Conservation (phyloP, 1,284 basidiomycete species). For the Heterobasidion parviporum region DNA sequence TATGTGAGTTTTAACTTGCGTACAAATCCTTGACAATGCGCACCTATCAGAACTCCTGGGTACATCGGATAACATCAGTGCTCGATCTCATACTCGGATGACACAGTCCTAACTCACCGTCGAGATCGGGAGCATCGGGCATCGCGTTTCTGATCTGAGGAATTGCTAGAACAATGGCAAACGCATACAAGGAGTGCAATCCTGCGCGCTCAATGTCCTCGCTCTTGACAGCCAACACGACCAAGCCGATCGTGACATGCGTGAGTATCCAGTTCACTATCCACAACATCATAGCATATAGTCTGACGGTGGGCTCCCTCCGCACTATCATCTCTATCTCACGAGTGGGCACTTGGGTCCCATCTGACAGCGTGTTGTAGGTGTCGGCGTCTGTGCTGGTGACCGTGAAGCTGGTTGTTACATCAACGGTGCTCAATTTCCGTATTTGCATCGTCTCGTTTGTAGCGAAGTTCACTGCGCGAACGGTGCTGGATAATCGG, state of each 20-base stretch:
- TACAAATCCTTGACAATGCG: conserved; percentile 2
- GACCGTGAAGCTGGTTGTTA: conserved; percentile 41
- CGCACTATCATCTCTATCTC: conserved; percentile 37
- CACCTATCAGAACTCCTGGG: conserved; percentile 41
- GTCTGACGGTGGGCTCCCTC: conserved; percentile 35
- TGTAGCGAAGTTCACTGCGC: conserved; percentile 23
- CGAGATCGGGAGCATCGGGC: conserved; percentile 50
- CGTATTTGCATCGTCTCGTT: conserved; percentile 35
- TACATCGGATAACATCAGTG: neutral
- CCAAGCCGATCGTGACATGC: conserved; percentile 38
- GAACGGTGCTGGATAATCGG: conserved; percentile 38
- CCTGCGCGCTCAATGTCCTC: conserved; percentile 16
- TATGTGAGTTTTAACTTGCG: neutral
- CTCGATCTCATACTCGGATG: neutral
- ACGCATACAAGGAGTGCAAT: conserved; percentile 28
- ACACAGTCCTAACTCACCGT: conserved; percentile 30
- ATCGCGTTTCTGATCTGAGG: conserved; percentile 46
- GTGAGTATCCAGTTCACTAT: conserved; percentile 43
- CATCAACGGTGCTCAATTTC: conserved; percentile 33
- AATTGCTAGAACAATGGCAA: conserved; percentile 32
- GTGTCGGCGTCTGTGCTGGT: conserved; percentile 32
- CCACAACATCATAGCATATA: conserved; percentile 40
- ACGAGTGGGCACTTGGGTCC: conserved; percentile 23
- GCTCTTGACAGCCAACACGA: conserved; percentile 31
- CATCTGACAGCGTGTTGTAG: conserved; percentile 19